Percentiles rank a stretch among this genome's conserved stretches.
Conservation (phyloP, 148 eudicot genomes). For the Spergularia bocconei region DNA sequence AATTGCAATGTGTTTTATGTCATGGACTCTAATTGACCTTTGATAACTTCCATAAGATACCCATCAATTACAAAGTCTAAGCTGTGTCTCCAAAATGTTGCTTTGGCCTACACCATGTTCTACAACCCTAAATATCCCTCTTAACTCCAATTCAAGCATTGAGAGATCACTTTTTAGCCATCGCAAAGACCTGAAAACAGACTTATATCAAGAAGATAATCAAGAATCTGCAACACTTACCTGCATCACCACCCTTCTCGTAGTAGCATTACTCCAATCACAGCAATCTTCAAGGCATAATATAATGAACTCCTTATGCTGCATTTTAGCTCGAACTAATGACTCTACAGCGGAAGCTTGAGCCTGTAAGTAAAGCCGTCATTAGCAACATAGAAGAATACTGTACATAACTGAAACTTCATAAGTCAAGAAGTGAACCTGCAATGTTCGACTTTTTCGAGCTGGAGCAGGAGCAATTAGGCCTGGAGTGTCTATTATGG, state of each 20-base stretch:
- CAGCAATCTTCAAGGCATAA: conserved; percentile 95
- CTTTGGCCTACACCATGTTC: neutral
- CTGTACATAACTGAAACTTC: neutral
- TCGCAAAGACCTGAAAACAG: neutral
- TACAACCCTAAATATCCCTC: no score
- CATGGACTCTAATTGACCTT: no score
- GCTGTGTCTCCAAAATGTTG: neutral
- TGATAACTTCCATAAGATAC: neutral
- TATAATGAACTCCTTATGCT: conserved; percentile 88
- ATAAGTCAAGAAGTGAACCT: conserved; percentile 42
- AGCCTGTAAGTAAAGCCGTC: conserved; percentile 42
- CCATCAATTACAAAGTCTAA: neutral
- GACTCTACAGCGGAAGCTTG: conserved; percentile 97
- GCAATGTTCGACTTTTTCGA: conserved; percentile 68
- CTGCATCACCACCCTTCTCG: conserved; percentile 96
- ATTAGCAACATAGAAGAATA: neutral
- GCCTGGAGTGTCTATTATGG: conserved; percentile 97
- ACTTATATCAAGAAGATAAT: conserved; percentile 1
- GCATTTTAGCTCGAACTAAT: conserved; percentile 96
- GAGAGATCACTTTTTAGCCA: neutral
- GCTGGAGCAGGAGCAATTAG: conserved; percentile 97
- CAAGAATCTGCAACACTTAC: conserved; percentile 39
- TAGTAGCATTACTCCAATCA: conserved; percentile 98
- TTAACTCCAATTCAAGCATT: neutral
- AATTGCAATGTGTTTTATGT: neutral